Evolutionary conservation across 495 filamentous ascomycete species (phyloP), one percentile per base, ranked within the genome.

Genomic region (Cercophora samala): DNA sequence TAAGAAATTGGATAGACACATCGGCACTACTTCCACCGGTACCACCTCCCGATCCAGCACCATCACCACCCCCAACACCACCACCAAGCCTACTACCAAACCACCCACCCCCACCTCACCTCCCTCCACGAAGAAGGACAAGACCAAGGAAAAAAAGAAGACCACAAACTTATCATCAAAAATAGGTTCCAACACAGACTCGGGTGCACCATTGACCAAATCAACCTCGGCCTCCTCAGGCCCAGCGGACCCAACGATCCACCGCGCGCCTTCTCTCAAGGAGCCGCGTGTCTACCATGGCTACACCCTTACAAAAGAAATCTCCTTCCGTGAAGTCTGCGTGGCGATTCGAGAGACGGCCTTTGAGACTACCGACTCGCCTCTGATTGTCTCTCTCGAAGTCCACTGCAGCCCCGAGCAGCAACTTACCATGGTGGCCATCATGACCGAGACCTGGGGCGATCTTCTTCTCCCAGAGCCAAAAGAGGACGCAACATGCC

Each of bases 221-320:
- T 56, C 53, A 56, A 56, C 53, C 53, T 23, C 26, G 26, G 8
- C 53, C 53, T 21, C n/a, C 1, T 15, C n/a, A 15, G 22, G n/a
- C 22, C 53, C 53, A 21, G 11, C n/a, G 22, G 53, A 22, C 53
- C n/a, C n/a, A 8, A 56, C 53, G 13, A 46, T 70, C 66, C 64
- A 56, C 61, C 72, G n/a, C 62, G 29, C 32, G n/a, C 0, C 29
- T 15, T 63, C 61, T 60, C 23, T 65, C 56, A 68, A 75, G 9
- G 93, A 97, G 73, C 93, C 93, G 0, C 77, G 87, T 52, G 93
- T 97, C 2, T 79, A 96, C 17, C 93, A 97, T 79, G 94, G 94
- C 0, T 90, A 94, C 74, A 98, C 94, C 0, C 81, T 96, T 8
- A 98, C 94, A 8, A 93, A 91, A 68, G 91, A 91, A 58, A 86